phyloP scores from a whole-genome alignment of 495 filamentous ascomycete genomes.

The Aspergillus cavernicola region DNA sequence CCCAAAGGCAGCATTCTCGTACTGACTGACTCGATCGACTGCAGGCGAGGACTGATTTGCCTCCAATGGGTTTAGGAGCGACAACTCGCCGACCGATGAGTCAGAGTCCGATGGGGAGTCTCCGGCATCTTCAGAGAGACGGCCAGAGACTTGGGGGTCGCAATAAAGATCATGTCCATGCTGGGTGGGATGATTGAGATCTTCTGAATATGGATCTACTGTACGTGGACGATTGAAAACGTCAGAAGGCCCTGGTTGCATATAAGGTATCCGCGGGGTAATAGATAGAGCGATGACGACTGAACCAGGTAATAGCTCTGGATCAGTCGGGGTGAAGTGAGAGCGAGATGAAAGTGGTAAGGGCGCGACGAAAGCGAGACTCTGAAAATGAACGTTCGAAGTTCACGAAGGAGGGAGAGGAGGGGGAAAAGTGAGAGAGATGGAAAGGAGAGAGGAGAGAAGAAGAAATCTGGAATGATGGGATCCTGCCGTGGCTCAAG shows the following conservation, averaged over 20 bases:
- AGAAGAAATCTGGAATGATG: slow-evolving; percentile 1
- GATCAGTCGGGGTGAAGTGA: slow-evolving; percentile 32
- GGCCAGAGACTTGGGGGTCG: slow-evolving; percentile 37
- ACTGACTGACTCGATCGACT: slow-evolving; percentile 63
- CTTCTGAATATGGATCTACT: slow-evolving; percentile 40
- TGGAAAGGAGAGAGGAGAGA: slow-evolving; percentile 2
- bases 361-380: neutral
- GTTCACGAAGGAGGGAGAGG: neutral
- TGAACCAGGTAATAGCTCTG: slow-evolving; percentile 56
- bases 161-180: slow-evolving; percentile 66
- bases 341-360: neutral
- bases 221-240: slow-evolving; percentile 52
- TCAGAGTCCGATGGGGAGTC: slow-evolving; percentile 26
- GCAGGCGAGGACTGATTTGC: slow-evolving; percentile 34
- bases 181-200: slow-evolving; percentile 51
- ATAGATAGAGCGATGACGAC: slow-evolving; percentile 47
- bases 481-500: too few species aligned
- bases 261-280: slow-evolving; percentile 63
- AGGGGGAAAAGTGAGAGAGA: slow-evolving; percentile 1
- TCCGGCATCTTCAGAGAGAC: slow-evolving; percentile 25
- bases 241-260: slow-evolving; percentile 77
- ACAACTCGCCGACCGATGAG: slow-evolving; percentile 27
- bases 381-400: neutral
- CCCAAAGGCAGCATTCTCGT: slow-evolving; percentile 60
- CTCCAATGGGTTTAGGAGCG: slow-evolving; percentile 25